Base-by-base conservation (phyloP, 2,329 filamentous ascomycete species). In the Graphilbum ipis-grandicollis region DNA sequence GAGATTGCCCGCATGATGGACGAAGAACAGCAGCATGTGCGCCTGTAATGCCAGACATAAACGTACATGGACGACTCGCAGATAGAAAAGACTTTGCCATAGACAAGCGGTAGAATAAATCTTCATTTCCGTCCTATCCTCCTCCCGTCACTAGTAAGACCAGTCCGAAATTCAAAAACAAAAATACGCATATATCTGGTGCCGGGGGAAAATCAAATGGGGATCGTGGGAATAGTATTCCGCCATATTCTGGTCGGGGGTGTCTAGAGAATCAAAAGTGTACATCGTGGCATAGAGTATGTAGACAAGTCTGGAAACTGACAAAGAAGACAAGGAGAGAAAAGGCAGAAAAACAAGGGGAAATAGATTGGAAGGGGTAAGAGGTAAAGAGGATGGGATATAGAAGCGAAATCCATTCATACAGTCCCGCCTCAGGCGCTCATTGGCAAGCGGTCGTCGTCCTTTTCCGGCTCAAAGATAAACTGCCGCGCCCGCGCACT, bases 381-480 rank as follows among this genome's bases (percentile, higher is more conserved):
- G 10, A 23, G 6, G n/a, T n/a, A n/a, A n/a, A n/a, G n/a, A n/a
- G n/a, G n/a, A 25, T 25, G 23, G 12, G 23, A 25, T 25, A 25
- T 7, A 25, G 5, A 34, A n/a, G 7, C 32, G 14, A 22, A 15
- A 8, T 34, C 4, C 9, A 19, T 19, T 6, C n/a, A 22, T 23
- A 5, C 9, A n/a, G 7, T 28, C 12, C 9, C 12, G 5, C 15
- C 34, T 42, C 37, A 50, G 26, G 49, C 48, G 33, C 50, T 52
- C 41, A 47, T 39, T 2, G 48, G 48, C 30, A 47, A 39, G 19
- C 41, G 40, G 25, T 48, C 46, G 8, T 49, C 45, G 25, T 48
- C 47, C 37, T 54, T 50, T 35, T 56, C 53, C 18, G 41, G 47
- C 36, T 52, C 52, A 29, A 56, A 52, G 6, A 46, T 42, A 15